phyloP scores from a whole-genome alignment of 306 rosid species.

The Quercus dentata region DNA sequence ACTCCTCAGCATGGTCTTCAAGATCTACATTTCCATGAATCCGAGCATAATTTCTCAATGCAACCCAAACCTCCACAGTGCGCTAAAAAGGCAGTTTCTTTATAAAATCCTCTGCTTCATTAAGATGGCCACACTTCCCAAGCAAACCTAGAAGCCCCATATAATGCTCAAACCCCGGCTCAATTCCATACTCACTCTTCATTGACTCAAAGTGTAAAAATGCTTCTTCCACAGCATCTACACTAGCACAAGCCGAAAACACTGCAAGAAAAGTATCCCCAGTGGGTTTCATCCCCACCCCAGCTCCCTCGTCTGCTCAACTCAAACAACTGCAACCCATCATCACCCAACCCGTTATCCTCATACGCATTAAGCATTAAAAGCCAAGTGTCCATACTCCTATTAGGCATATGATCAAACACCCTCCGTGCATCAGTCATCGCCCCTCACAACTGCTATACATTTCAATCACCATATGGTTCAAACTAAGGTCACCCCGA shows the following conservation, averaged over 20 bases:
- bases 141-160: slow-evolving; percentile 75
- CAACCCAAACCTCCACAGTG: slow-evolving; percentile 58
- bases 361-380: slow-evolving; percentile 72
- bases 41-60: slow-evolving; percentile 57
- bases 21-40: slow-evolving; percentile 81
- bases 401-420: slow-evolving; percentile 78
- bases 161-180: slow-evolving; percentile 56
- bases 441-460: slow-evolving; percentile 61
- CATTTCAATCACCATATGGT: slow-evolving; percentile 71
- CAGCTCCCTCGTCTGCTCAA: slow-evolving; percentile 66
- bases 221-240: slow-evolving; percentile 82
- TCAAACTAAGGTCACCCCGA: slow-evolving; percentile 60
- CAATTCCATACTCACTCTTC: slow-evolving; percentile 61
- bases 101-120: slow-evolving; percentile 68
- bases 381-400: slow-evolving; percentile 72
- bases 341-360: slow-evolving; percentile 74
- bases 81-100: slow-evolving; percentile 60
- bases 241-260: slow-evolving; percentile 78
- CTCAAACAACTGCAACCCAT: slow-evolving; percentile 78
- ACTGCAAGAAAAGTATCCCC: slow-evolving; percentile 69
- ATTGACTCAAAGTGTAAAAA: slow-evolving; percentile 63
- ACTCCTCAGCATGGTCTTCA: slow-evolving; percentile 71
- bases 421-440: slow-evolving; percentile 83
- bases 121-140: slow-evolving; percentile 72
- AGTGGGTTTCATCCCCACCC: slow-evolving; percentile 55